Evolutionary conservation across 352 stramenopile species (phyloP), one percentile per base, ranked within the genome.

Genomic region (Hyaloperonospora arabidopsidis): DNA sequence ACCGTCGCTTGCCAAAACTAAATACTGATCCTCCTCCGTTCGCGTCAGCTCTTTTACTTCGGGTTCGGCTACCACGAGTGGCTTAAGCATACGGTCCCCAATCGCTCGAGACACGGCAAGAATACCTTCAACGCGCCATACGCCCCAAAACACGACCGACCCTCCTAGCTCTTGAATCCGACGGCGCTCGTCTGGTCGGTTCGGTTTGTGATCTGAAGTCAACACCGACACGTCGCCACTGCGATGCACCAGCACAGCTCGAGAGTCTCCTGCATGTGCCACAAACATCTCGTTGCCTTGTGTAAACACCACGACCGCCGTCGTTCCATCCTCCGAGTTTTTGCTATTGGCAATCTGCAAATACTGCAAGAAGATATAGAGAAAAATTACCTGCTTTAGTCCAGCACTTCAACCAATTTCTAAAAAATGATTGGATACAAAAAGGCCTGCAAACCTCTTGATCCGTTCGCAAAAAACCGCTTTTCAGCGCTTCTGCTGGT

Each of bases 101-200:
- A 97, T 96, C 25, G 88, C 86, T 29, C 85, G 85, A 13, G 87
- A 97, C 23, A 97, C 89, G 17, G 91, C 91, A 40, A 97, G 72
- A 46, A 97, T 92, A 32, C 91, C 92, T 63, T 97, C 82, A n/a
- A 97, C 91, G 40, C 92, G 83, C 86, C 88, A 97, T 34, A 96
- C 84, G 18, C 91, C 91, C 81, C 84, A 95, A 50, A 95, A 87
- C 12, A 95, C 84, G 2, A 97, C 86, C 19, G 73, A 89, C 36
- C 91, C 91, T 23, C 91, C 90, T 15, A 95, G 64, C 45, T 90
- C 78, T 39, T 86, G 76, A 50, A 97, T 93, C 35, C 91, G 76
- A 48, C 86, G 82, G 41, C 79, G 75, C 70, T 97, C 91, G 43
- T 97, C 87, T 25, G 84, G 79, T 22, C 85, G 83, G 54, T 95